Evolutionary conservation across 495 filamentous ascomycete species (phyloP).

Genomic region (Hypomontagnella submonticulosa): DNA sequence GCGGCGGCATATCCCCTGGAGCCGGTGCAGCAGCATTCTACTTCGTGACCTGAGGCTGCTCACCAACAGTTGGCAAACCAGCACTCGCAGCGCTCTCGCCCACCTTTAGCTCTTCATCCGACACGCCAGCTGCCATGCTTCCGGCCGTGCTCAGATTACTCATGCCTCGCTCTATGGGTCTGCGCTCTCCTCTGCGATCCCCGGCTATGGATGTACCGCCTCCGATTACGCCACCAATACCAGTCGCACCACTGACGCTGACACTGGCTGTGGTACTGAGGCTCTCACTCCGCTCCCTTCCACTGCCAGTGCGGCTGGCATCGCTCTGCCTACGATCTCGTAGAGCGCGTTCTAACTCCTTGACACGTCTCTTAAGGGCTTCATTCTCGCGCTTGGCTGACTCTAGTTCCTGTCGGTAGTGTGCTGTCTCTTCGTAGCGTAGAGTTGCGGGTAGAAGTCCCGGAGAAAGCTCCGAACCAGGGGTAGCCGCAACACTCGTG

Average conservation of each 20-base stretch:
- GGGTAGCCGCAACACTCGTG: slow-evolving; percentile 48
- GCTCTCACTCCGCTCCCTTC: slow-evolving; percentile 58
- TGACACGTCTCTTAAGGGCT: slow-evolving; percentile 73
- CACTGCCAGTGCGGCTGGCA: slow-evolving; percentile 47
- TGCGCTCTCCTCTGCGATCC: slow-evolving; percentile 45
- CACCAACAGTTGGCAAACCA: slow-evolving; percentile 42
- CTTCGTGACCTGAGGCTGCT: slow-evolving; percentile 27
- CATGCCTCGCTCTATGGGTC: slow-evolving; percentile 43
- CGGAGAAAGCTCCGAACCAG: slow-evolving; percentile 55
- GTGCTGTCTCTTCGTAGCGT: slow-evolving; percentile 76
- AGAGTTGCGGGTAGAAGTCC: slow-evolving; percentile 63
- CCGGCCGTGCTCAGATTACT: slow-evolving; percentile 51
- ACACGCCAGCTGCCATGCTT: slow-evolving; percentile 56
- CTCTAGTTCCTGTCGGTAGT: slow-evolving; percentile 77
- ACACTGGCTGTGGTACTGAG: slow-evolving; percentile 44
- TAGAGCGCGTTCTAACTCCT: slow-evolving; percentile 73
- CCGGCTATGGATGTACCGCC: slow-evolving; percentile 42
- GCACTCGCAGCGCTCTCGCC: slow-evolving; percentile 68
- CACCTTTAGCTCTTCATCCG: slow-evolving; percentile 62
- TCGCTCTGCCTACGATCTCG: slow-evolving; percentile 59
- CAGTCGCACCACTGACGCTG: slow-evolving; percentile 42
- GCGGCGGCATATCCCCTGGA: background rate
- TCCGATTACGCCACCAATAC: slow-evolving; percentile 33
- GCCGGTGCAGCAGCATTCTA: slow-evolving; percentile 8
- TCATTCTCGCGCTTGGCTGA: slow-evolving; percentile 84